phyloP scores from a whole-genome alignment of 139 green algal genomes.

The Chloropicon primus region DNA sequence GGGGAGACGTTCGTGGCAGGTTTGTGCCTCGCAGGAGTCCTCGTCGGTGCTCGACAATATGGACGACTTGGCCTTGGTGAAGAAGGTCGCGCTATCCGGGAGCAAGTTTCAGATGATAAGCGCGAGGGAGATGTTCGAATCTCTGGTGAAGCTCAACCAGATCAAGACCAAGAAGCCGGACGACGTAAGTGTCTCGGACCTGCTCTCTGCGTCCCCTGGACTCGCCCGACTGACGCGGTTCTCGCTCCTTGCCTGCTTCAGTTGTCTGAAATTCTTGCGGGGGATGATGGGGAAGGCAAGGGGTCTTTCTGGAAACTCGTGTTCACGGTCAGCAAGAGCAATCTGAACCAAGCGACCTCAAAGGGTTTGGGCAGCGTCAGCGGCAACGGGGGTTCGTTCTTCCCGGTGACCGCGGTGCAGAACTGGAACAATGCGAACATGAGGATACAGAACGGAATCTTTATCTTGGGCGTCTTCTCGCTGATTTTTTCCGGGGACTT shows the following conservation, averaged over 20 bases:
- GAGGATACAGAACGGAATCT: background rate
- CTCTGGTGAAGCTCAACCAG: background rate
- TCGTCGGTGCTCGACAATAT: background rate
- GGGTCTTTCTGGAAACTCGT: background rate
- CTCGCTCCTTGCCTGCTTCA: background rate
- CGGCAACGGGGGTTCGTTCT: background rate
- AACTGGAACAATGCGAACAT: background rate
- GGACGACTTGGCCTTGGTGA: background rate
- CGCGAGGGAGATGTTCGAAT: background rate
- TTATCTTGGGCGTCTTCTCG: background rate
- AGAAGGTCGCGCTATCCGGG: background rate
- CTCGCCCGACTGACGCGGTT: too few species aligned
- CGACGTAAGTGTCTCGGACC: too few species aligned
- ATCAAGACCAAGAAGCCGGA: background rate
- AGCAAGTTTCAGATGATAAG: background rate
- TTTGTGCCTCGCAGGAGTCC: too few species aligned
- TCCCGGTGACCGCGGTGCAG: background rate
- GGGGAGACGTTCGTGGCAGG: too few species aligned
- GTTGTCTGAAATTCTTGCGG: background rate
- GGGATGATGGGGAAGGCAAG: background rate
- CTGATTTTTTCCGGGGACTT: background rate
- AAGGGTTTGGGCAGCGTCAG: background rate
- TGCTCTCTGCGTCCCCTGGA: too few species aligned
- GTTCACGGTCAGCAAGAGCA: background rate
- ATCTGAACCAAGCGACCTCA: background rate